phyloP scores from a whole-genome alignment of 441 rosid genomes.

The Adansonia gregorii region DNA sequence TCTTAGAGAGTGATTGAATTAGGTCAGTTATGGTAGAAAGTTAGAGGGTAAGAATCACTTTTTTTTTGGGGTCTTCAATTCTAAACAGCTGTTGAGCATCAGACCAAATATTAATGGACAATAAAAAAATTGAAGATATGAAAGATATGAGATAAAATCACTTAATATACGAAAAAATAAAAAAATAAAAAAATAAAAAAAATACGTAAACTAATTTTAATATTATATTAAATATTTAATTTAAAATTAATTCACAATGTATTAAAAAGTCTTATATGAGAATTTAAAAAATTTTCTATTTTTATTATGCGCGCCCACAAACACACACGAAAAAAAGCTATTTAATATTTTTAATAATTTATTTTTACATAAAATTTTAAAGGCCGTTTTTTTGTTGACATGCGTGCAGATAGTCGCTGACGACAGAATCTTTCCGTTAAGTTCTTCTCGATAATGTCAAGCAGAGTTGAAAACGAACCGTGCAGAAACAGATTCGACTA shows the following conservation, averaged over 20 bases:
- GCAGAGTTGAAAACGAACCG: not conserved
- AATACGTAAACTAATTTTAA: not conserved
- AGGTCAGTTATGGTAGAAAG: too few species aligned
- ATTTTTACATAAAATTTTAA: not conserved
- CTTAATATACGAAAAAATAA: too few species aligned
- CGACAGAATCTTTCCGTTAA: not conserved
- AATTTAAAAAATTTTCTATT: not conserved
- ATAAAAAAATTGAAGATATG: too few species aligned
- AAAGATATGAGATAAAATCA: too few species aligned
- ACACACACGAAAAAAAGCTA: too few species aligned
- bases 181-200: too few species aligned
- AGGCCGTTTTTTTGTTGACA: not conserved
- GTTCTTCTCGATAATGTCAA: not conserved
- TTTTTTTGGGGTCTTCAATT: too few species aligned
- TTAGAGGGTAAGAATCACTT: too few species aligned
- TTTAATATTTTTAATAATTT: too few species aligned
- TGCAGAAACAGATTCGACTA: not conserved
- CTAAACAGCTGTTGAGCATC: too few species aligned
- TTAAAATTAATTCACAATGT: not conserved
- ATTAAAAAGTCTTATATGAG: too few species aligned
- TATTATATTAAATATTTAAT: not conserved
- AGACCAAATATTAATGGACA: too few species aligned
- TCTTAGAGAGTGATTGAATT: not conserved
- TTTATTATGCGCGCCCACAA: not conserved
- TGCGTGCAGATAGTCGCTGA: not conserved